Evolutionary conservation across 129 eudicot species (phyloP), one percentile per base, ranked within the genome.

Genomic region (Helichrysum umbraculigerum): DNA sequence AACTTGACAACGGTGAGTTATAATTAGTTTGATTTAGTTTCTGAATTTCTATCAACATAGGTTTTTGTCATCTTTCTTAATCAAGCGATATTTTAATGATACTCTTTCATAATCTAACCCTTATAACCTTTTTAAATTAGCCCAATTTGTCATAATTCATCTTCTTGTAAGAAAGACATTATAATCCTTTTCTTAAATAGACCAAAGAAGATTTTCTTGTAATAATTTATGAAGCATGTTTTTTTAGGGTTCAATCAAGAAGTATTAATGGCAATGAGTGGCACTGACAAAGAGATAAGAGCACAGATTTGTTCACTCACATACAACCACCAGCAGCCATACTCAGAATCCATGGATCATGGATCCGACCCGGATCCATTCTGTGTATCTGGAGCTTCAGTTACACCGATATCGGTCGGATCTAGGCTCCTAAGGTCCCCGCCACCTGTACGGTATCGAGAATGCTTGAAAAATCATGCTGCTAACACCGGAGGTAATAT

Each of bases 381-480:
- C 52, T 72, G 51, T 20, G 80, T 74, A 71, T 50, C 81, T 75
- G 82, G 75, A 64, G 75, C 81, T 52, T 60, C 83, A 7, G 81
- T 78, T 30, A 74, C 84, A 74, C 87, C 86, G 19, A 87, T 81
- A 41, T 82, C 89, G 8, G 86, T 80, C 50, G 92, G 90, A 79
- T 84, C 92, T 69, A 84, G 85, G 73, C 80, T 84, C 68, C 78
- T 82, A 56, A 66, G 76, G 39, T 68, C 81, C 20, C 69, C 81
- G 3, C 81, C 83, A 6, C 74, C 44, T 1, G 54, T 77, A 30
- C 79, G 86, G 64, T 93, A 90, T 82, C 86, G 96, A 8, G 97
- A 93, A 71, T 93, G 98, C 73, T 83, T 88, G 33, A 93, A 90
- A 79, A 93, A 93, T 81, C 96, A 93, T 72, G 98, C 98, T n/a